Evolutionary conservation across 257 asterid genomes (phyloP), one percentile per base, ranked within the genome.

Genomic region (Solanum rostratum): DNA sequence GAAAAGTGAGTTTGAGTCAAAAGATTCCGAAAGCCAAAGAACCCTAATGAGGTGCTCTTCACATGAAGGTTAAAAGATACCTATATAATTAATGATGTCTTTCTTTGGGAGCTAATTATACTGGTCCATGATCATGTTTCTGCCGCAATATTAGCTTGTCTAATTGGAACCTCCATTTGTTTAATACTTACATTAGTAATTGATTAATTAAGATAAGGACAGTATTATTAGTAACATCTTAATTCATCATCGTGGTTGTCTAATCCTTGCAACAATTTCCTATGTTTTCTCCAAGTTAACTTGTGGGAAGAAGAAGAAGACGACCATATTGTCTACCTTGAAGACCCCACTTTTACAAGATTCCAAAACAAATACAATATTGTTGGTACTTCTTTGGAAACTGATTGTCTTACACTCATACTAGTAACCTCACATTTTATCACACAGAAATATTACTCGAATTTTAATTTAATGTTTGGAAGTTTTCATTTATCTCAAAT

Each of bases 71-170:
- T 5, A 13, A 52, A 82, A 29, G 19, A 80, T 33, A 55, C 39
- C 39, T 33, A 33, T 33, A 33, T 33, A 33, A 33, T 33, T 55
- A 19, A 55, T 66, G 73, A 15, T 84, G 24, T 46, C 62, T 81
- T 78, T 85, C 68, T 66, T 84, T 50, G 16, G 62, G 24, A 49
- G 66, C 79, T 83, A 79, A 73, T 50, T 30, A 22, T 4, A 69
- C 88, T 88, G 88, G 90, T 84, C 90, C 88, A 87, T 81, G 29
- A 59, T 63, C 86, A 87, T 81, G 76, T 81, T 63, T 37, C 29
- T 27, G 52, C 79, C 86, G 80, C 80, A 68, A 84, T 50, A 81
- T 84, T 82, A 88, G 87, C 78, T 84, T 84, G 50, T 79, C 71
- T 49, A 37, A 30, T n/a, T 41, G 70, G 83, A 85, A 59, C 84